Conservation (phyloP, 108 stramenopile genomes). For the Pelagomonas calceolata region DNA sequence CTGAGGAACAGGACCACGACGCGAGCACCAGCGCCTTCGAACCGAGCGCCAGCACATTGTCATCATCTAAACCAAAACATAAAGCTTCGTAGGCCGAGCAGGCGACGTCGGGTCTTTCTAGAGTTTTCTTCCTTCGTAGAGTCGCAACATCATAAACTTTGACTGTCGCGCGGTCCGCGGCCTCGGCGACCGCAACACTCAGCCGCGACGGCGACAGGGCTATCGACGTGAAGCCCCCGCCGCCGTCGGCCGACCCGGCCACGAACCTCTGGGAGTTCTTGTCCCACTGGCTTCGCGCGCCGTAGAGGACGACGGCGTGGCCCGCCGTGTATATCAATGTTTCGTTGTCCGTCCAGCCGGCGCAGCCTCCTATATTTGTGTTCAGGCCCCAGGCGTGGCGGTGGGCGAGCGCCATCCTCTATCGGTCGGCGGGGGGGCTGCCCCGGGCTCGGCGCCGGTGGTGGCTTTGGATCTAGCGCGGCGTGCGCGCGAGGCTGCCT, state of each 20-base stretch:
- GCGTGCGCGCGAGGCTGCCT: too few species aligned
- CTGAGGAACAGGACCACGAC: constrained; percentile 38
- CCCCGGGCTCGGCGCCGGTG: too few species aligned
- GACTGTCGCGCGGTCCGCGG: constrained; percentile 15
- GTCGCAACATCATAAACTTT: constrained; percentile 32
- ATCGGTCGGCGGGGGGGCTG: too few species aligned
- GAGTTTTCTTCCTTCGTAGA: constrained; percentile 30
- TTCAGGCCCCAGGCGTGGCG: constrained; percentile 8
- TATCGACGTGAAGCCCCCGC: constrained; percentile 33
- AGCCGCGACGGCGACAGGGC: constrained; percentile 22
- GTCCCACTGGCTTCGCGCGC: constrained; percentile 26
- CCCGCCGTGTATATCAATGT: constrained; percentile 24
- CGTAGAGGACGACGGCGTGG: constrained; percentile 35
- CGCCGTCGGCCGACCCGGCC: constrained; percentile 21
- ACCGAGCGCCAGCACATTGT: constrained; percentile 29
- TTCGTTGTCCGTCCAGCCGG: constrained; percentile 22
- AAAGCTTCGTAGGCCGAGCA: constrained; percentile 20
- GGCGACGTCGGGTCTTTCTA: constrained; percentile 10
- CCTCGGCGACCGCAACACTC: constrained; percentile 18
- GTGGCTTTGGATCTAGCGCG: too few species aligned
- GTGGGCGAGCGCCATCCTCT: not conserved
- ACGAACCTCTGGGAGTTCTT: constrained; percentile 26
- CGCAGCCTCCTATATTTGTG: constrained; percentile 6
- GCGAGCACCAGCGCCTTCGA: constrained; percentile 31
- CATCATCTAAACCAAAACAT: constrained; percentile 31